These are phyloP conservation scores for Rutstroemia sp. DNA, from an alignment of 2,329 filamentous ascomycete genomes.

Conservation along the genomic window DNA sequence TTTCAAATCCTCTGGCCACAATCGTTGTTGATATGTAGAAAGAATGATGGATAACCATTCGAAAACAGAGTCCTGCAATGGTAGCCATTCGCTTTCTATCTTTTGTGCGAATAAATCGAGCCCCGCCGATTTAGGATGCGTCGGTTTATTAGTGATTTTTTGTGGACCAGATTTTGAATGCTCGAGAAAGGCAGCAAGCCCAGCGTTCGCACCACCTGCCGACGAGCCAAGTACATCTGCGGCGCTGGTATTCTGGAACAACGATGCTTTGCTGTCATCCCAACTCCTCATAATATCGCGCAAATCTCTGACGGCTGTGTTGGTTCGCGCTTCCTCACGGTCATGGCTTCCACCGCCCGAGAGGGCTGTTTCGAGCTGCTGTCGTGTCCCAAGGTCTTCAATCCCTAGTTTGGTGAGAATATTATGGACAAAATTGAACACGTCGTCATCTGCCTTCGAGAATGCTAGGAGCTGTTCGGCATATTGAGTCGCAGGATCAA, in stretches of 20 bases:
- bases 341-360: slow-evolving; percentile 12
- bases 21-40: slow-evolving; percentile 42
- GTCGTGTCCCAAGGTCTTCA: slow-evolving; percentile 25
- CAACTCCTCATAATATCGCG: slow-evolving; percentile 31
- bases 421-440: slow-evolving; percentile 25
- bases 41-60: slow-evolving; percentile 49
- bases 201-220: slow-evolving; percentile 29
- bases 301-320: slow-evolving; percentile 30
- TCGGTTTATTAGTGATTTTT: slow-evolving; percentile 38
- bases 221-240: slow-evolving; percentile 28
- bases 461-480: slow-evolving; percentile 44
- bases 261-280: slow-evolving; percentile 33
- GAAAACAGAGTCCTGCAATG: slow-evolving; percentile 49
- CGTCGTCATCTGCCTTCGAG: slow-evolving; percentile 24
- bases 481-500: slow-evolving; percentile 45
- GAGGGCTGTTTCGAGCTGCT: slow-evolving; percentile 23
- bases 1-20: slow-evolving; percentile 54
- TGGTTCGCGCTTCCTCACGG: slow-evolving; percentile 15
- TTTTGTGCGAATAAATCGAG: slow-evolving; percentile 44
- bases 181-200: slow-evolving; percentile 55
- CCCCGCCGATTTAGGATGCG: slow-evolving; percentile 44
- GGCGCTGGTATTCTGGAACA: slow-evolving; percentile 26
- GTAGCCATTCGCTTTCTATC: slow-evolving; percentile 44
- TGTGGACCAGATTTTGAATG: slow-evolving; percentile 51
- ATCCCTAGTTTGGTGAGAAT: slow-evolving; percentile 25